Conservation (phyloP, 768 basidiomycete species). For the Tylopilus sp. region DNA sequence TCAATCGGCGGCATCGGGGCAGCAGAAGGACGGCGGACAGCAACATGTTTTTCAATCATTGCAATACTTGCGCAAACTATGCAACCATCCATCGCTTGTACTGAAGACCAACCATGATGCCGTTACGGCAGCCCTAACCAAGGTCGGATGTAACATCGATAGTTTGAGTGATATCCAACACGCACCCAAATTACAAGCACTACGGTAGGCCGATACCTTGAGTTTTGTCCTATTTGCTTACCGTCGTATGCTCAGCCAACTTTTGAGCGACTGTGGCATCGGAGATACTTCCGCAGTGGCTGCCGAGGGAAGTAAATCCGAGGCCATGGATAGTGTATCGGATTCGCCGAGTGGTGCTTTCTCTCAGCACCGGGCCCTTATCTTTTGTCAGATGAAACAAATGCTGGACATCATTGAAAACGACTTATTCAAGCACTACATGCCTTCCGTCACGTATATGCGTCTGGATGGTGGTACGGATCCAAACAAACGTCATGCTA, state of each 20-base stretch:
- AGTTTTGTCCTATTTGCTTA: neutral
- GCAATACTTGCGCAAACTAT: conserved; percentile 95
- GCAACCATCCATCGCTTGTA: conserved; percentile 94
- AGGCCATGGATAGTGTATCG: conserved; percentile 57
- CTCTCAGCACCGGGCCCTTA: conserved; percentile 96
- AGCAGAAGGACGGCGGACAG: conserved; percentile 47
- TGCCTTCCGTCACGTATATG: conserved; percentile 99
- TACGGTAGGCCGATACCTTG: conserved; percentile 56
- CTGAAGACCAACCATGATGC: conserved; percentile 68
- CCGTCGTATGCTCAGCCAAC: conserved; percentile 61
- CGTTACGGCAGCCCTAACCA: conserved; percentile 53
- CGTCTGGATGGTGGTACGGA: conserved; percentile 93
- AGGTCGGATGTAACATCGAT: conserved; percentile 44
- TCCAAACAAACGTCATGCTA: conserved; percentile 88
- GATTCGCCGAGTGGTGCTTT: conserved; percentile 50
- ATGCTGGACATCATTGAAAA: conserved; percentile 98
- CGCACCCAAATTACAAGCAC: conserved; percentile 89
- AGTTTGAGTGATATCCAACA: conserved; percentile 77
- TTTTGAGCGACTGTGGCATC: conserved; percentile 92
- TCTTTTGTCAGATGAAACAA: conserved; percentile 99
- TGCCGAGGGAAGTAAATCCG: conserved; percentile 62
- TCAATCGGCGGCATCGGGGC: conserved; percentile 36
- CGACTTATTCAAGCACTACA: conserved; percentile 84
- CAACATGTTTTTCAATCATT: conserved; percentile 95
- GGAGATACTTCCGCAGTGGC: conserved; percentile 46